These are phyloP conservation scores for Lizanozyma gosingica DNA, from an alignment of 1,139 yeast species.

Conservation along the genomic window DNA sequence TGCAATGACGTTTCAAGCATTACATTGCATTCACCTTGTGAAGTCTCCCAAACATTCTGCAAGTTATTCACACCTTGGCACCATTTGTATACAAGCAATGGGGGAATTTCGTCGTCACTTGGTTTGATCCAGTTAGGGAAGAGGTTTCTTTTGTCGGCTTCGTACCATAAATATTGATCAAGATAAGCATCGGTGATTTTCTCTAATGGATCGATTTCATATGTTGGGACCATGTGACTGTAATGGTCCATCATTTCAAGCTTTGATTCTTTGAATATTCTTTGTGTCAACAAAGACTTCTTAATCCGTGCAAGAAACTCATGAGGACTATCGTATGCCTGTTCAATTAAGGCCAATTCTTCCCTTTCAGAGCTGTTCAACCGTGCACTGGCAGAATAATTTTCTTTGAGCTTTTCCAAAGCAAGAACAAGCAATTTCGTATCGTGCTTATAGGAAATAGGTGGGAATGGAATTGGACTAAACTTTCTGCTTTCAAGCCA, in stretches of 20 bases:
- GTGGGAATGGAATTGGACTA: slow-evolving; percentile 90
- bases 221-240: slow-evolving; percentile 77
- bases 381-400: slow-evolving; percentile 74
- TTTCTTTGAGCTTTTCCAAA: slow-evolving; percentile 77
- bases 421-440: slow-evolving; percentile 86
- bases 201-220: slow-evolving; percentile 83
- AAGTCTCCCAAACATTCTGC: slow-evolving; percentile 67
- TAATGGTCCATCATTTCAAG: slow-evolving; percentile 91
- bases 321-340: slow-evolving; percentile 95
- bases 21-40: slow-evolving; percentile 73
- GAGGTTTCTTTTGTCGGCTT: slow-evolving; percentile 75
- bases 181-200: slow-evolving; percentile 94
- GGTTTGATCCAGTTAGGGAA: slow-evolving; percentile 98
- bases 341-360: slow-evolving; percentile 87
- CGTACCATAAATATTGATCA: slow-evolving; percentile 95
- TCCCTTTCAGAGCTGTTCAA: slow-evolving; percentile 84
- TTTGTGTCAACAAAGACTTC: slow-evolving; percentile 72
- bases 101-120: slow-evolving; percentile 89
- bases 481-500: slow-evolving; percentile 89
- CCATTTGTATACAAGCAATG: slow-evolving; percentile 88
- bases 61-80: slow-evolving; percentile 87
- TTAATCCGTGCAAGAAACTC: slow-evolving; percentile 83
- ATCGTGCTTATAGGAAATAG: slow-evolving; percentile 85
- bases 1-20: slow-evolving; percentile 67
- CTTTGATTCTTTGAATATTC: slow-evolving; percentile 86